These are phyloP conservation scores for Exserohilum rostratum DNA, from an alignment of 2,329 filamentous ascomycete species.

Conservation along the genomic window DNA sequence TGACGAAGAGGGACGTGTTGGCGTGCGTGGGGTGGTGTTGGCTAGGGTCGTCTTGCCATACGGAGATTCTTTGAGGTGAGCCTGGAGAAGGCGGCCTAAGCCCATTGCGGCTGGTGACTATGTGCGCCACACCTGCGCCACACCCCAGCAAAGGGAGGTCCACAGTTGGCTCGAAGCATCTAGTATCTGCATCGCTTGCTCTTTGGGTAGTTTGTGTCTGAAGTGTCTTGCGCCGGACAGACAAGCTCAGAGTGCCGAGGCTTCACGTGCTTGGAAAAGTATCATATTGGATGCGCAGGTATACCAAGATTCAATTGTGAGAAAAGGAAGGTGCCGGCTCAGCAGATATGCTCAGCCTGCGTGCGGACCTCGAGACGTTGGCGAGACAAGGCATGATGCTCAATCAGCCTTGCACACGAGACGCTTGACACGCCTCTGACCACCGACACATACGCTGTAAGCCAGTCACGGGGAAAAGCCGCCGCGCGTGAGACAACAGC, in stretches of 20 bases:
- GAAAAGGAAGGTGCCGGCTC: neutral
- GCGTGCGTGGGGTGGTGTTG: constrained; percentile 24
- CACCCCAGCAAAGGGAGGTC: constrained; percentile 2
- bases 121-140: constrained; percentile 17
- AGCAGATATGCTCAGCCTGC: constrained; percentile 1
- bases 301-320: neutral
- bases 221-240: neutral
- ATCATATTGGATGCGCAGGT: neutral
- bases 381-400: constrained; percentile 17
- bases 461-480: neutral
- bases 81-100: constrained; percentile 14
- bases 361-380: constrained; percentile 15
- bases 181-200: neutral
- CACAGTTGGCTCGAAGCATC: neutral
- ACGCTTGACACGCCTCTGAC: constrained; percentile 1
- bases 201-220: neutral
- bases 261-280: neutral
- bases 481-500: neutral
- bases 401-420: constrained; percentile 11
- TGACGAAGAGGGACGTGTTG: constrained; percentile 25
- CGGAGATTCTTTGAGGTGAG: constrained; percentile 31
- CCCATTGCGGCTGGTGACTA: constrained; percentile 6
- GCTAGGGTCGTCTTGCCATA: constrained; percentile 12
- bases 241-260: neutral
- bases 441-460: neutral